Evolutionary conservation across 805 yeast species (phyloP), one percentile per base, ranked within the genome.

Genomic region (Candida broadrunensis): DNA sequence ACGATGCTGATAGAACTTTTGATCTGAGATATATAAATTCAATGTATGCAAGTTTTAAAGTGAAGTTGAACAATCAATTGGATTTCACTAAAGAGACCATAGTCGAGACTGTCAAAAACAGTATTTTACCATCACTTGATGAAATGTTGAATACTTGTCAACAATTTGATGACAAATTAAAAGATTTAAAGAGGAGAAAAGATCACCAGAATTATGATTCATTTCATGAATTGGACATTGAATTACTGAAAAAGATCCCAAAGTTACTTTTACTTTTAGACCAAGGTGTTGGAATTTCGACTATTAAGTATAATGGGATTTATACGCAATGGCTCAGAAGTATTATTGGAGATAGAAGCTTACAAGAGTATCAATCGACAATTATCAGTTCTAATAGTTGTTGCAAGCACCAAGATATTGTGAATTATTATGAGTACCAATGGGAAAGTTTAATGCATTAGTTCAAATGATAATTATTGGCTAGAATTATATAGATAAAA

Each of bases 291-390:
- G 17, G 14, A 14, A 5, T 29, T 8, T 29, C 18, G 5, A 5
- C 13, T 14, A 6, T 15, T n/a, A 29, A 29, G 18, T 29, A 8
- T 15, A 4, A n/a, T 15, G 9, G 12, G 3, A 13, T 13, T 11
- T 45, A 47, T 25, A 36, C 44, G 17, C 20, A 35, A 26, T 51
- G 58, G 58, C 30, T 49, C 16, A 36, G 33, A 13, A 37, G 29
- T 9, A 45, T 50, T 12, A 45, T 55, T n/a, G 56, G 58, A 2
- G 38, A 46, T 11, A 25, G 42, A 15, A 52, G 51, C 33, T 36
- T 52, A 11, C 13, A 35, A 25, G 52, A 52, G 41, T 54, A 42
- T 36, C 14, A 21, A 9, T 21, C 24, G n/a, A n/a, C n/a, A n/a
- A n/a, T n/a, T n/a, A n/a, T n/a, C n/a, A n/a, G n/a, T n/a, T n/a